These are phyloP conservation scores for Ziziphus jujuba DNA, from an alignment of 306 rosid genomes.

Conservation along the genomic window DNA sequence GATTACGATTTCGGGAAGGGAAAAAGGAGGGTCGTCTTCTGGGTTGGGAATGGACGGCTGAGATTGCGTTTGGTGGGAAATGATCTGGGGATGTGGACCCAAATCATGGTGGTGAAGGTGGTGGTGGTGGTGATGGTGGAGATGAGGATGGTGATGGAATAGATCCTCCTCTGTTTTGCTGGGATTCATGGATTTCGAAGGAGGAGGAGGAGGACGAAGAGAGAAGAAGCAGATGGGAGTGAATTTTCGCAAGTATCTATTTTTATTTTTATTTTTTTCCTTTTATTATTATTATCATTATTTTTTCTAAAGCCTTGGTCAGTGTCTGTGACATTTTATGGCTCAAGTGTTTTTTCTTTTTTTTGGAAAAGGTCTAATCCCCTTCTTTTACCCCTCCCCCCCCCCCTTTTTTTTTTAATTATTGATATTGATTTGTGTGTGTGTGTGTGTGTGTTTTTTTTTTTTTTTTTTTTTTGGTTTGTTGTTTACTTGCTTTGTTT, in stretches of 20 bases:
- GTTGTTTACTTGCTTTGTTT: background rate
- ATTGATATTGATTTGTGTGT: background rate
- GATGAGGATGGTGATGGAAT: slow-evolving; percentile 45
- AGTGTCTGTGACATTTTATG: slow-evolving; percentile 26
- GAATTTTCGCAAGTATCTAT: background rate
- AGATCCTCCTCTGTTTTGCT: slow-evolving; percentile 72
- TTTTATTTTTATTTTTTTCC: background rate
- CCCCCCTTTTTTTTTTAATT: background rate
- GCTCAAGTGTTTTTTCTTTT: slow-evolving; percentile 1
- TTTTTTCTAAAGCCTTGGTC: slow-evolving; percentile 1
- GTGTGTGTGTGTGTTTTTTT: too few species aligned
- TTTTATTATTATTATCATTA: too few species aligned
- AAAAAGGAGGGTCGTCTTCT: slow-evolving; percentile 40
- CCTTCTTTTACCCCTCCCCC: background rate
- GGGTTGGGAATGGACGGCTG: slow-evolving; percentile 47
- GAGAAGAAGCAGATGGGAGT: background rate
- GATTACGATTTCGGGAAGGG: slow-evolving; percentile 73
- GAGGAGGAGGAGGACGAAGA: background rate
- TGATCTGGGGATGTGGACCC: slow-evolving; percentile 42
- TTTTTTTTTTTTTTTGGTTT: background rate
- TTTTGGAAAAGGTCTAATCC: background rate
- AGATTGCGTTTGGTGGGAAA: slow-evolving; percentile 29
- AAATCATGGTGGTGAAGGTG: slow-evolving; percentile 36
- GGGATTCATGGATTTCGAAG: slow-evolving; percentile 57
- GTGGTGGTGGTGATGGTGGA: slow-evolving; percentile 37